These are phyloP conservation scores for Plasmodium cynomolgi DNA, from an alignment of 169 alveolate species.

Conservation along the genomic window DNA sequence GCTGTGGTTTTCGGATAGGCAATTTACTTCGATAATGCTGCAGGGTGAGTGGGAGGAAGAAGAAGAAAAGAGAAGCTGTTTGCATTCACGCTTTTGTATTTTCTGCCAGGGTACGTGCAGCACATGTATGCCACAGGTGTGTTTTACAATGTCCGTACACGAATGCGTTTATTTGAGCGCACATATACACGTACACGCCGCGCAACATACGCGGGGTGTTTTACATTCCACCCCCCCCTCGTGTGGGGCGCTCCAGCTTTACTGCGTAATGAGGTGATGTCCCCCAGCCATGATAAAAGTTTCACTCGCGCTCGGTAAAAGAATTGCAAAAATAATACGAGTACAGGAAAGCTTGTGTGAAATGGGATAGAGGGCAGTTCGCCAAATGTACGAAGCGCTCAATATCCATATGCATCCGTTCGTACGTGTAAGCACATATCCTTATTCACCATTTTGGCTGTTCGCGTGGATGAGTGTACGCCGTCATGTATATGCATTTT, in stretches of 20 bases:
- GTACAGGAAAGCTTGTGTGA: background rate
- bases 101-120: background rate
- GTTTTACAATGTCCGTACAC: background rate
- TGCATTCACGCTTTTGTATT: background rate
- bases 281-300: slow-evolving; percentile 17
- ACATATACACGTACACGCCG: background rate
- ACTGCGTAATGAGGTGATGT: slow-evolving; percentile 29
- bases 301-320: background rate
- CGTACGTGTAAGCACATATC: background rate
- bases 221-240: background rate
- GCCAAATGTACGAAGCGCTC: background rate
- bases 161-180: background rate
- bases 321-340: background rate
- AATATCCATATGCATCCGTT: background rate
- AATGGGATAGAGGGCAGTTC: background rate
- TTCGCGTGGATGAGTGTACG: background rate
- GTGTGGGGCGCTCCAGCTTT: background rate
- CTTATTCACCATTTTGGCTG: background rate
- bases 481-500: background rate
- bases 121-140: background rate
- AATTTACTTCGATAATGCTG: slow-evolving; percentile 68
- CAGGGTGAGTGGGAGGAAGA: background rate
- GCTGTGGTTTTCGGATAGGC: slow-evolving; percentile 51
- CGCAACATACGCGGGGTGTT: background rate
- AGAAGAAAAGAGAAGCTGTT: background rate